These are phyloP conservation scores for Thermothielavioides terrestris DNA, from an alignment of 495 filamentous ascomycete species.

Conservation along the genomic window DNA sequence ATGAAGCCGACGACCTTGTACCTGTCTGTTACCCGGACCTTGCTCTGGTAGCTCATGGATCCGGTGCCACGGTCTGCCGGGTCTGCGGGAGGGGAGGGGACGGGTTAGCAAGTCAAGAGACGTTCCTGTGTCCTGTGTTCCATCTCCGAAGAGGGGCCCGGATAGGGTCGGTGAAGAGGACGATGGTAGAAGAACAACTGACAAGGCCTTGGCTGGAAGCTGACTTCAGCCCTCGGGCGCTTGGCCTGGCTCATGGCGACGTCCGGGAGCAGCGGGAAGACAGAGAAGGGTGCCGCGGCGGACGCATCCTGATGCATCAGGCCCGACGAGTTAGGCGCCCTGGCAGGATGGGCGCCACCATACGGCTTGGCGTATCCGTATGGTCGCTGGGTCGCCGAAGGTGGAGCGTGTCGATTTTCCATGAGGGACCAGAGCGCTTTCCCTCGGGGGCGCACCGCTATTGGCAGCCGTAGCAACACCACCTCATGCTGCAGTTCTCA, in stretches of 20 bases:
- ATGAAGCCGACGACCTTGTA: slow-evolving; percentile 98
- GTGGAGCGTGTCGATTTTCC: slow-evolving; percentile 13
- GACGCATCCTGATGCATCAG: slow-evolving; percentile 3
- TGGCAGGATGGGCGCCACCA: slow-evolving; percentile 6
- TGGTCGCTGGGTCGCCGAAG: background rate
- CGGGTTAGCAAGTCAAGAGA: no score
- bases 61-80: slow-evolving; percentile 37
- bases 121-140: no score
- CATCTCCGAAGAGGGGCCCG: no score
- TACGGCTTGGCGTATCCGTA: slow-evolving; percentile 13
- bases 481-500: background rate
- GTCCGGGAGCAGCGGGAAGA: background rate
- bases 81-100: slow-evolving; percentile 35
- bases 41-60: slow-evolving; percentile 62
- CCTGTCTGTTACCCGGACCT: slow-evolving; percentile 78
- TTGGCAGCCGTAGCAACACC: no score
- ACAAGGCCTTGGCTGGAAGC: slow-evolving; percentile 14
- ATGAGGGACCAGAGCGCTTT: background rate
- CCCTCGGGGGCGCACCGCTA: no score
- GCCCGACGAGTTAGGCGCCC: slow-evolving; percentile 2
- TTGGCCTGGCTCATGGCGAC: slow-evolving; percentile 20
- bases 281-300: background rate
- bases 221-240: slow-evolving; percentile 16
- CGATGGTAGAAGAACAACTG: slow-evolving; percentile 4
- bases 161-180: no score